Evolutionary conservation across 202 grass and related monocot species (phyloP).

Genomic region (Hordeum pubiflorum): DNA sequence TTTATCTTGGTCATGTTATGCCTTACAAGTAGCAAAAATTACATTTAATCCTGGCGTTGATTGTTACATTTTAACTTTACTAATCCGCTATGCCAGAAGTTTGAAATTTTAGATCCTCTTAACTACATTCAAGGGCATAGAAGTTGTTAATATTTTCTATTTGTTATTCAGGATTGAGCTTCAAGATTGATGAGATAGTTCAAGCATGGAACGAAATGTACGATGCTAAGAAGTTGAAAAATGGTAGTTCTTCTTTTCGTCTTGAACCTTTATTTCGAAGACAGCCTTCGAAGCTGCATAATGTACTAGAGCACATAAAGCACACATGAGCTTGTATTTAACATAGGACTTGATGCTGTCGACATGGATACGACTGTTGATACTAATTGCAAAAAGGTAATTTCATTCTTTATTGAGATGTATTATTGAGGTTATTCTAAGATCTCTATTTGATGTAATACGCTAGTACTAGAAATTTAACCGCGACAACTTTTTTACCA

Average conservation of each 20-base stretch:
- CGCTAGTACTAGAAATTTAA: background rate
- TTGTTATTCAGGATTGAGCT: constrained; percentile 53
- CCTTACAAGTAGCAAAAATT: background rate
- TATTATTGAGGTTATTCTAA: background rate
- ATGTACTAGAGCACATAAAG: constrained; percentile 57
- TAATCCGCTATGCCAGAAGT: background rate
- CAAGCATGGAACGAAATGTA: constrained; percentile 81
- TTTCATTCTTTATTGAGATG: constrained; percentile 12
- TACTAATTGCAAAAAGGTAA: constrained; percentile 26
- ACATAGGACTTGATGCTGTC: background rate
- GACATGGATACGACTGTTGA: background rate
- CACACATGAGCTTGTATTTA: constrained; percentile 22
- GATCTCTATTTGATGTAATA: background rate
- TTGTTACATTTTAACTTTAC: background rate
- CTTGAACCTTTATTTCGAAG: constrained; percentile 64
- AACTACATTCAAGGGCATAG: constrained; percentile 3
- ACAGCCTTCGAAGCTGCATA: constrained; percentile 60
- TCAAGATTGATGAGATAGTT: constrained; percentile 83
- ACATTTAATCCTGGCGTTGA: background rate
- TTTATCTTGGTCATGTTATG: background rate
- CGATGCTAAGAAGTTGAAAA: constrained; percentile 66
- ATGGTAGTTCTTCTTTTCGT: constrained; percentile 39
- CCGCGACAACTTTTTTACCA: background rate
- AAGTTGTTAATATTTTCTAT: constrained; percentile 5
- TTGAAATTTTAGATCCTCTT: background rate